Evolutionary conservation across 345 rosid genomes (phyloP), one percentile per base, ranked within the genome.

Genomic region (Gossypium bickii): DNA sequence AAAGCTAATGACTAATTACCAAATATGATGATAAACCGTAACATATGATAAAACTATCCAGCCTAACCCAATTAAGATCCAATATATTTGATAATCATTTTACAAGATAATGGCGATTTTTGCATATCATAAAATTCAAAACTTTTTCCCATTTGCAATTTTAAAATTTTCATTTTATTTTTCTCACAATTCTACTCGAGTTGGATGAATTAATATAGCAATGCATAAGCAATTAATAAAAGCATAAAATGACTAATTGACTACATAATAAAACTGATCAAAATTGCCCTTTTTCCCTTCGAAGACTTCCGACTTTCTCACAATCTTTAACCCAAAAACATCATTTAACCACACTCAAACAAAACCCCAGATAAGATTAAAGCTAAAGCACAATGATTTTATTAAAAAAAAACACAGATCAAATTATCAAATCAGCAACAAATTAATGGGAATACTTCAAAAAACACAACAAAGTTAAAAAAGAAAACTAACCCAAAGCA

Each of bases 401-500:
- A 38, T 17, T 16, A n/a, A n/a, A 70, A 9, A 70, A 70, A n/a
- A n/a, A 16, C 45, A 24, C 69, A 62, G 76, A 73, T 73, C 58
- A 25, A 73, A 27, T 6, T 22, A 59, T 16, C 55, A 17, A 20
- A 66, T 29, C 45, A 34, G n/a, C n/a, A 75, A n/a, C 56, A 67
- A 56, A 10, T 66, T 13, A 47, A 62, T 43, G 71, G 12, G 70
- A 43, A 51, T 15, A 25, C 47, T 17, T 16, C 56, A 66, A 17
- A 71, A 45, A 61, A 27, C 64, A 24, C 3, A 11, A 7, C 3
- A 15, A 56, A 49, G 47, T 12, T 9, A 22, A 25, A 52, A 29
- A 52, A 70, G n/a, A 12, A 34, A 7, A 67, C 67, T 27, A 76
- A 89, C 99, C 98, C 52, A 80, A 83, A 81, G 98, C 93, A 62